phyloP scores from a whole-genome alignment of 768 basidiomycete species.

The Mycena rebaudengoi region DNA sequence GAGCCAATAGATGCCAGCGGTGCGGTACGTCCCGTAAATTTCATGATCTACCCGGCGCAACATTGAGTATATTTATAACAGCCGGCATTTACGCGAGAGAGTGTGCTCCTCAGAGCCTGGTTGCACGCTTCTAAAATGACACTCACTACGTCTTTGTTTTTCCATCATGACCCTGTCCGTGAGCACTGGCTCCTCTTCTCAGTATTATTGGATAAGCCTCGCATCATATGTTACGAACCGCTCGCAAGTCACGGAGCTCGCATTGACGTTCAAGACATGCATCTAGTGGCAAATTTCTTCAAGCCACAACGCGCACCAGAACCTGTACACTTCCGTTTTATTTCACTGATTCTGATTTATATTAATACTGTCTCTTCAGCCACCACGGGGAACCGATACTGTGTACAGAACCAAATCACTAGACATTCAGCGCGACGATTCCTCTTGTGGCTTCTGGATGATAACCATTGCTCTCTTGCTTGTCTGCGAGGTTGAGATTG shows the following conservation, averaged over 20 bases:
- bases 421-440: not conserved
- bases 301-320: not conserved
- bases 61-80: not conserved
- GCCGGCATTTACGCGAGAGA: not conserved
- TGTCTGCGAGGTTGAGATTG: not conserved
- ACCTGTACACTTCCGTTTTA: not conserved
- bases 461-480: not conserved
- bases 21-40: not conserved
- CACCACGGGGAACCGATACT: not conserved
- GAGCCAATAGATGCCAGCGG: not conserved
- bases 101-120: not conserved
- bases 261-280: not conserved
- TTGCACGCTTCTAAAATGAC: not conserved
- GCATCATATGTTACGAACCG: not conserved
- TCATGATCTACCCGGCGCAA: not conserved
- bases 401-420: not conserved
- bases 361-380: not conserved
- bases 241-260: not conserved
- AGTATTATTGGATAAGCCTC: not conserved
- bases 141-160: not conserved
- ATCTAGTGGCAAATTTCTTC: not conserved
- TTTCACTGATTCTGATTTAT: not conserved
- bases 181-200: constrained; percentile 4
- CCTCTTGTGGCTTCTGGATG: constrained; percentile 10
- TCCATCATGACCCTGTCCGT: not conserved